Evolutionary conservation across 345 rosid genomes (phyloP).

Genomic region (Rhodomyrtus tomentosa): DNA sequence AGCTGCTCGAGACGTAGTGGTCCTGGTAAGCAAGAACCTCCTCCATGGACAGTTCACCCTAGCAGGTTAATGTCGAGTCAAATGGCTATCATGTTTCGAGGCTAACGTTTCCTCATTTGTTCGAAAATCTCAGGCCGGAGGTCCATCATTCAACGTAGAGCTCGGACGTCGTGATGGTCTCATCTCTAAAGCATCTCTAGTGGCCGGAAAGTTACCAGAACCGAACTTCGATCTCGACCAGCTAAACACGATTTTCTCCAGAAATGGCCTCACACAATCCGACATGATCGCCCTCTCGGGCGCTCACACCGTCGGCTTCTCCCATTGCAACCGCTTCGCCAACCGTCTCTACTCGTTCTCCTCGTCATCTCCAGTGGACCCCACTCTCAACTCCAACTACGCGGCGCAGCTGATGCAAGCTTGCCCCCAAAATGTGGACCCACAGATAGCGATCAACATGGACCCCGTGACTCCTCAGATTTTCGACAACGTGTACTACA

Average conservation of each 20-base stretch:
- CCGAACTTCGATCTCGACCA: constrained; percentile 35
- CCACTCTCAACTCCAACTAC: constrained; percentile 43
- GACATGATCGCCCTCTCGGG: constrained; percentile 94
- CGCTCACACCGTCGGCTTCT: constrained; percentile 84
- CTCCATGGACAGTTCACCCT: neutral
- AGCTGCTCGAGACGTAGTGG: constrained; percentile 79
- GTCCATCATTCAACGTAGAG: constrained; percentile 59
- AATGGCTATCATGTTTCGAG: neutral
- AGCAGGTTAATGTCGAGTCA: neutral
- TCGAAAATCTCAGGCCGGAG: constrained; percentile 49
- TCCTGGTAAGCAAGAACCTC: constrained; percentile 31
- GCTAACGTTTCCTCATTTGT: neutral
- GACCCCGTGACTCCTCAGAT: constrained; percentile 40
- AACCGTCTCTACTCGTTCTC: constrained; percentile 61
- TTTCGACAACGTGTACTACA: constrained; percentile 64
- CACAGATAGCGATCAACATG: constrained; percentile 34
- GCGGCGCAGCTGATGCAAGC: constrained; percentile 40
- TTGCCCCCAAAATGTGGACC: constrained; percentile 48
- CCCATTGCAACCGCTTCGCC: constrained; percentile 64
- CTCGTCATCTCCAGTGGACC: constrained; percentile 39
- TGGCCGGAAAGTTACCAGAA: constrained; percentile 59
- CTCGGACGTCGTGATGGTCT: constrained; percentile 79
- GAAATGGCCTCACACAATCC: constrained; percentile 32
- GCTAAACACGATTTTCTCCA: constrained; percentile 39
- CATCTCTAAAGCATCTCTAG: constrained; percentile 49